These are phyloP conservation scores for Populus simonii DNA, from an alignment of 345 rosid genomes.

Conservation along the genomic window DNA sequence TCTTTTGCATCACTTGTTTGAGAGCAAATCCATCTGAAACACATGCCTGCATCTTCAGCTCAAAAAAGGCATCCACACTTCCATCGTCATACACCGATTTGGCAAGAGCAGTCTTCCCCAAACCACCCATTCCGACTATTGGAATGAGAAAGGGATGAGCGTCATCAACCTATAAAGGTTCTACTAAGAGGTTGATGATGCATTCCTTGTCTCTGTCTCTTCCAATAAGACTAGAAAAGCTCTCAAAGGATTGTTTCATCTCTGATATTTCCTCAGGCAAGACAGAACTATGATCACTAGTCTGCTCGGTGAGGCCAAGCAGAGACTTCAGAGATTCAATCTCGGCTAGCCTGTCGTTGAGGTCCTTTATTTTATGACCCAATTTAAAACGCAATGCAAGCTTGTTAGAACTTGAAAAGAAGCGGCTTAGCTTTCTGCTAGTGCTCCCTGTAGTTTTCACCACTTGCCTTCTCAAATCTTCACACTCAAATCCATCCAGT, in stretches of 20 bases:
- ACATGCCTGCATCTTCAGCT: not conserved
- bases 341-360: not conserved
- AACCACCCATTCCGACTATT: conserved; percentile 7
- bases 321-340: not conserved
- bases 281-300: not conserved
- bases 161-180: not conserved
- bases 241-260: not conserved
- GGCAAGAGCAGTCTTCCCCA: conserved; percentile 12
- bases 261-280: not conserved
- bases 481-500: conserved; percentile 13
- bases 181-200: not conserved
- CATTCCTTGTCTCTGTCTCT: conserved; percentile 5
- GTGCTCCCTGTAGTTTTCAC: not conserved
- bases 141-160: not conserved
- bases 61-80: not conserved
- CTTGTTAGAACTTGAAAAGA: not conserved
- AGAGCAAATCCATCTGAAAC: not conserved
- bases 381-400: not conserved
- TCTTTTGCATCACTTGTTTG: not conserved
- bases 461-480: not conserved
- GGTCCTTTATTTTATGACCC: not conserved
- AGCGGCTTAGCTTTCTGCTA: not conserved
- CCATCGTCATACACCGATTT: conserved; percentile 3
- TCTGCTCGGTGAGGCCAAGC: not conserved
- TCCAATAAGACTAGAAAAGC: not conserved